Percentiles rank a stretch among this genome's conserved stretches.
Evolutionary conservation across 179 eudicot species (phyloP).

Genomic region (Sideroxylon spinosum): DNA sequence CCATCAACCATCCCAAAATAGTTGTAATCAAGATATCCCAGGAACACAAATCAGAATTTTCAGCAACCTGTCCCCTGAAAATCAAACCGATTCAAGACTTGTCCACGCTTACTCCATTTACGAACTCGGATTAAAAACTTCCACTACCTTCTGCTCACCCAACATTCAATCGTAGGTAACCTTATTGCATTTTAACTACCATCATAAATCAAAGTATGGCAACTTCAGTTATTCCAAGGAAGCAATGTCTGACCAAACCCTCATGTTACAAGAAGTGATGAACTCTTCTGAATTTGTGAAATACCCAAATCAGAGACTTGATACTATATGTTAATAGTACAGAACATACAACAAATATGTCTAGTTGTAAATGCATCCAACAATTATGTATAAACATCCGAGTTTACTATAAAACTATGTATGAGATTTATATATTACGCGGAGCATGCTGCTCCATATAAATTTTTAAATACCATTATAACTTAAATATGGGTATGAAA

Average conservation of each 20-base stretch:
- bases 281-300: no score
- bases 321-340: no score
- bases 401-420: no score
- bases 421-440: no score
- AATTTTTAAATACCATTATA: no score
- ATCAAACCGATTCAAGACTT: neutral
- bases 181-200: neutral
- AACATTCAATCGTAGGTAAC: neutral
- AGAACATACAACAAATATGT: no score
- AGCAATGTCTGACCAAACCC: neutral
- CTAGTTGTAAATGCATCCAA: no score
- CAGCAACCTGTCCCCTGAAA: neutral
- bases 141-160: conserved; percentile 1
- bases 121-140: neutral
- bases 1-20: neutral
- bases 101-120: conserved; percentile 4
- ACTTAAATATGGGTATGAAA: no score
- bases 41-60: neutral
- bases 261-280: no score
- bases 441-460: no score
- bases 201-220: neutral
- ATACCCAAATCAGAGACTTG: no score
- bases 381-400: no score
- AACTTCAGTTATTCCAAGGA: neutral
- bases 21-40: neutral